Base-by-base conservation (phyloP, 164 flowering plant genomes). In the Kingdonia uniflora region DNA sequence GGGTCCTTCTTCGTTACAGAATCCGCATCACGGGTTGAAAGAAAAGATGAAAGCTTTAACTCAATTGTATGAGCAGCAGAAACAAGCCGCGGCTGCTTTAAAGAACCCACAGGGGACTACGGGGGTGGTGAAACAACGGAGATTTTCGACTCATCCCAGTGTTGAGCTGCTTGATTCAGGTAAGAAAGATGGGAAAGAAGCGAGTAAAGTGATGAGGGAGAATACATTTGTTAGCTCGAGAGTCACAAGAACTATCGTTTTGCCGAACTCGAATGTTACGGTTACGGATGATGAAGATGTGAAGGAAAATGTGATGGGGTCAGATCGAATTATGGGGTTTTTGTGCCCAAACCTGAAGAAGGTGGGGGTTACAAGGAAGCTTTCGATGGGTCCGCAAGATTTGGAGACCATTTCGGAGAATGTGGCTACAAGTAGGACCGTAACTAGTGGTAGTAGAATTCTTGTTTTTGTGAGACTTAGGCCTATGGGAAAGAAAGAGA, bases 11-110 rank as follows among this genome's bases (percentile, higher is more conserved):
- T 49, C 62, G 2, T 17, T 68, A 21, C 55, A 79, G 50, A 86
- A 84, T 56, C 94, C 88, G 5, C 97, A 89, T 59, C 90, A 89
- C 51, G 83, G 92, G 10, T 68, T 88, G 68, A 88, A 81, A 51
- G 97, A 88, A 56, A 88, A 89, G 80, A 79, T 89, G 90, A 84
- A 66, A 67, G 89, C 89, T 39, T 62, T 89, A 51, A 80, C 95
- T 12, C 74, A 74, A 40, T 68, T 85, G 58, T 85, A 89, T 42
- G 95, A 85, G 74, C 87, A 82, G 61, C 97, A 89, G 25, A 81
- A 85, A 61, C 70, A 50, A 67, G 78, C 84, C 24, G 64, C 85
- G 0, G 39, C 58, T 23, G 70, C 74, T 26, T 52, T 68, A 33
- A 76, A 64, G 66, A 79, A 62, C 64, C 67, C 29, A 10, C n/a